Conservation (phyloP, 257 asterid genomes). For the Petunia axillaris region DNA sequence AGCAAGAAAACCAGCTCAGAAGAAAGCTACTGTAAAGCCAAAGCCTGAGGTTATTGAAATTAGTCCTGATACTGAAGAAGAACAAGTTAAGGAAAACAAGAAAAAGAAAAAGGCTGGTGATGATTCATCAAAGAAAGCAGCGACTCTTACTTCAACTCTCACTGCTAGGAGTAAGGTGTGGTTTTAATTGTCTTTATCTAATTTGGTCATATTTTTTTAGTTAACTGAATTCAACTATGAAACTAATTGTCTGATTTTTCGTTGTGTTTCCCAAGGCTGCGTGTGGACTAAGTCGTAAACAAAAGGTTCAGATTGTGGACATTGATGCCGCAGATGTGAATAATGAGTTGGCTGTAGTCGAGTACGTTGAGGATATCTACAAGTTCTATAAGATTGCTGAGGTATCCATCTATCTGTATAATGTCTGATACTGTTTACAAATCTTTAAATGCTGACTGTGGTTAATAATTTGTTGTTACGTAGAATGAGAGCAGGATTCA, state of each 20-base stretch:
- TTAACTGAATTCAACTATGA: not conserved
- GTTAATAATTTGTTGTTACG: not conserved
- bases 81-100: slow-evolving; percentile 38
- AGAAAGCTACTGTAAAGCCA: slow-evolving; percentile 52
- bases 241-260: not conserved
- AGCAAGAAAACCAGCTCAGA: slow-evolving; percentile 52
- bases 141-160: slow-evolving; percentile 79
- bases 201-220: not conserved
- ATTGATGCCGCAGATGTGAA: slow-evolving; percentile 79
- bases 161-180: slow-evolving; percentile 83
- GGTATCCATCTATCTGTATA: slow-evolving; percentile 37
- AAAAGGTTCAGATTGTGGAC: slow-evolving; percentile 49
- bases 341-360: slow-evolving; percentile 80
- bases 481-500: slow-evolving; percentile 70
- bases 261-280: slow-evolving; percentile 63
- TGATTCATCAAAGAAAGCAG: slow-evolving; percentile 46
- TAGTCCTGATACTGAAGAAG: slow-evolving; percentile 57
- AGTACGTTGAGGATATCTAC: slow-evolving; percentile 88
- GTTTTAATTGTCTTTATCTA: not conserved
- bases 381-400: slow-evolving; percentile 73
- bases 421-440: not conserved
- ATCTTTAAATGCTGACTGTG: not conserved
- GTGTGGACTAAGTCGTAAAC: slow-evolving; percentile 55
- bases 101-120: slow-evolving; percentile 24
- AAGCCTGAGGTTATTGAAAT: slow-evolving; percentile 64